phyloP scores from a whole-genome alignment of 2,329 filamentous ascomycete species.

The Alternaria sp. region DNA sequence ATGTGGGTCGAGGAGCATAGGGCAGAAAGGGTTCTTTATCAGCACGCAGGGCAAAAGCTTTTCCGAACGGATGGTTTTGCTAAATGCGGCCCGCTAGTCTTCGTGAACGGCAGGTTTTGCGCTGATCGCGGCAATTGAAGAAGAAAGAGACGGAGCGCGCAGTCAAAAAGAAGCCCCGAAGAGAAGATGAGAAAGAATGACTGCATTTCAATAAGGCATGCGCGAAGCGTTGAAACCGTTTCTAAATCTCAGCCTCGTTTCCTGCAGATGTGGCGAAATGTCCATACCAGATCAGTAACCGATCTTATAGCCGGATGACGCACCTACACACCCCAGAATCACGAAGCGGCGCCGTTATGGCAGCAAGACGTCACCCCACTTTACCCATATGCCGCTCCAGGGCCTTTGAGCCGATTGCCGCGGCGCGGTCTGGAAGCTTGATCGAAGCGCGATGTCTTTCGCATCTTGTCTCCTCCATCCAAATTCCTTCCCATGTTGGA shows the following conservation, averaged over 20 bases:
- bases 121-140: constrained; percentile 12
- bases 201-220: background rate
- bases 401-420: background rate
- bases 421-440: constrained; percentile 1
- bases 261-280: background rate
- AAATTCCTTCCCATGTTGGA: background rate
- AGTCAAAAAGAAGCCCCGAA: background rate
- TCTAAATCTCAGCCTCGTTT: background rate
- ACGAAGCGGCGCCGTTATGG: constrained; percentile 4
- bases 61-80: constrained; percentile 1
- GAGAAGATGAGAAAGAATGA: background rate
- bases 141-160: background rate
- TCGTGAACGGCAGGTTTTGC: background rate
- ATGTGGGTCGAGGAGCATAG: too few relatives aligned
- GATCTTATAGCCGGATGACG: constrained; percentile 15
- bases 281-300: background rate
- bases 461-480: background rate
- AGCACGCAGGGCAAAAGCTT: background rate
- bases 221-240: fast-evolving
- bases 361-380: constrained; percentile 13
- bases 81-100: constrained; percentile 1
- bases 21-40: background rate
- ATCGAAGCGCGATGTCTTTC: background rate
- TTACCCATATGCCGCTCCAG: background rate
- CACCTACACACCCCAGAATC: constrained; percentile 8